Conservation (phyloP, 1,139 yeast genomes). For the Candida sp. region DNA sequence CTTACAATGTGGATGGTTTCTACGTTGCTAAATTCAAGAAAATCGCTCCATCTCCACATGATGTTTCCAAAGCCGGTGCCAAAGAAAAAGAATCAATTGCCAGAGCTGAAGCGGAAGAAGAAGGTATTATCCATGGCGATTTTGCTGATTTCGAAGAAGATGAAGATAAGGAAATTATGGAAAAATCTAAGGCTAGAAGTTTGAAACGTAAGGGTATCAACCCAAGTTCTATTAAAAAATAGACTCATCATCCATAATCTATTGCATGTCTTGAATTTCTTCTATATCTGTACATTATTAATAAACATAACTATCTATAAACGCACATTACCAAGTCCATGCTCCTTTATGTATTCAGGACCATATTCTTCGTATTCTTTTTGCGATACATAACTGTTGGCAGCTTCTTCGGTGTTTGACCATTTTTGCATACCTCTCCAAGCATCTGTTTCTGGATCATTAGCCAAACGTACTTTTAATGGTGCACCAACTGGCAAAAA, state of each 20-base stretch:
- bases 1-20: slow-evolving; percentile 98
- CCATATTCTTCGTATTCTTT: slow-evolving; percentile 88
- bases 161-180: slow-evolving; percentile 74
- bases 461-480: slow-evolving; percentile 59
- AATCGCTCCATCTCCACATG: slow-evolving; percentile 82
- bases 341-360: slow-evolving; percentile 84
- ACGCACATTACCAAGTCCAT: slow-evolving; percentile 65
- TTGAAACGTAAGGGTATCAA: slow-evolving; percentile 81
- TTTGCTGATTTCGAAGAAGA: slow-evolving; percentile 78
- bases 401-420: slow-evolving; percentile 50
- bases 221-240: slow-evolving; percentile 38
- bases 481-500: slow-evolving; percentile 70
- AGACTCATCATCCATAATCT: neutral
- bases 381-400: slow-evolving; percentile 53
- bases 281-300: slow-evolving; percentile 9
- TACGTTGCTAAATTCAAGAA: slow-evolving; percentile 96
- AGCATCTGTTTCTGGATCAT: slow-evolving; percentile 71
- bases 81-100: slow-evolving; percentile 80
- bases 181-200: slow-evolving; percentile 67
- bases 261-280: slow-evolving; percentile 1
- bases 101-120: slow-evolving; percentile 74
- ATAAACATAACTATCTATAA: slow-evolving; percentile 1
- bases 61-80: slow-evolving; percentile 84
- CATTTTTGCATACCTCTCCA: slow-evolving; percentile 96
- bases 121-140: slow-evolving; percentile 80